A percentile compares a stretch with the other conserved stretches of the same genome.
These are phyloP conservation scores for Schizopora paradoxa DNA, from an alignment of 1,284 basidiomycete species.

Conservation along the genomic window DNA sequence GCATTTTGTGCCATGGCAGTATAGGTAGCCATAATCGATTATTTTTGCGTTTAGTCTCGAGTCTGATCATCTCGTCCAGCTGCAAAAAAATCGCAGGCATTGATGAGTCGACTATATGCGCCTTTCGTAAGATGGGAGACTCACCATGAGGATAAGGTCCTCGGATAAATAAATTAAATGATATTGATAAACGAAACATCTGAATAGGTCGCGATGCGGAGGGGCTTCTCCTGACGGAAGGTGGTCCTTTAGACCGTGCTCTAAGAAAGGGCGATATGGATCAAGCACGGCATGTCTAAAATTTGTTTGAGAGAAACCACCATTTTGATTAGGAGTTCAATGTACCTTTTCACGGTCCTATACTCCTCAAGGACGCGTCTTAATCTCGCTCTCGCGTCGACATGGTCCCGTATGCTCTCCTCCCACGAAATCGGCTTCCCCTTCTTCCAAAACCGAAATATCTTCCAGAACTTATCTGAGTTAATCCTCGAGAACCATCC, in stretches of 20 bases:
- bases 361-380: conserved; percentile 42
- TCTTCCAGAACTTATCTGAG: conserved; percentile 30
- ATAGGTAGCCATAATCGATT: conserved; percentile 68
- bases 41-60: conserved; percentile 49
- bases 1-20: conserved; percentile 34
- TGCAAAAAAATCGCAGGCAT: conserved; percentile 25
- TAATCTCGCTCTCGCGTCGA: conserved; percentile 37
- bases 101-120: not conserved
- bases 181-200: conserved; percentile 73
- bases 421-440: conserved; percentile 30
- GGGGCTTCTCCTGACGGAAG: conserved; percentile 34
- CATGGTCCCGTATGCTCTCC: conserved; percentile 34
- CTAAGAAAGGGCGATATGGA: conserved; percentile 65
- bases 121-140: conserved; percentile 19
- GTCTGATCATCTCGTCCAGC: conserved; percentile 48
- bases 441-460: conserved; percentile 33
- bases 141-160: conserved; percentile 42
- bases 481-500: conserved; percentile 49
- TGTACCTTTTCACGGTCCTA: conserved; percentile 46
- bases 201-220: conserved; percentile 60
- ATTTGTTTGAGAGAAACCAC: not conserved
- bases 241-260: conserved; percentile 29
- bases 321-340: not conserved
- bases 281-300: conserved; percentile 59
- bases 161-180: conserved; percentile 53